phyloP scores from a whole-genome alignment of 1,139 yeast species.

The Yamadazyma epiphylla region DNA sequence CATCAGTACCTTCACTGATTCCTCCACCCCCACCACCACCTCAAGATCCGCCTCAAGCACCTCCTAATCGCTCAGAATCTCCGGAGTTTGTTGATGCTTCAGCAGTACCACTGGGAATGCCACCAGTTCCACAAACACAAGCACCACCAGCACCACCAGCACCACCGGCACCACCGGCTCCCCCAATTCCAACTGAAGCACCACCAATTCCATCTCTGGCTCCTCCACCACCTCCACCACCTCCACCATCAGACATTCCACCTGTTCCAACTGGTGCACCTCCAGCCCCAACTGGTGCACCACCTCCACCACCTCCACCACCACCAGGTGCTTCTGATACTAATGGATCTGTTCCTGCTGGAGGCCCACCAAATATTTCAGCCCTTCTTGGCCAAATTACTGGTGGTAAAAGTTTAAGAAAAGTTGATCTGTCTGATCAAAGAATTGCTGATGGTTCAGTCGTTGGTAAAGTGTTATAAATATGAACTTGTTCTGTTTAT shows the following conservation, averaged over 20 bases:
- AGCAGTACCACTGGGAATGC: slow-evolving; percentile 7
- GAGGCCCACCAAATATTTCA: slow-evolving; percentile 35
- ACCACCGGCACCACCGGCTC: slow-evolving; percentile 16
- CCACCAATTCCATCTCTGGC: slow-evolving; percentile 11
- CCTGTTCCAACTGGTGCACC: slow-evolving; percentile 15
- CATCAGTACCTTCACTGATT: slow-evolving; percentile 4
- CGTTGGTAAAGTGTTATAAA: slow-evolving; percentile 48
- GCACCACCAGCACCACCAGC: slow-evolving; percentile 16
- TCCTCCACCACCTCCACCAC: slow-evolving; percentile 20
- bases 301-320: slow-evolving; percentile 25
- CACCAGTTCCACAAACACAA: slow-evolving; percentile 15
- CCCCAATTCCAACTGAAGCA: slow-evolving; percentile 12
- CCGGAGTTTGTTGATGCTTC: slow-evolving; percentile 10
- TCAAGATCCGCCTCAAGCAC: slow-evolving; percentile 5
- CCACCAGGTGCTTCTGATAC: slow-evolving; percentile 19
- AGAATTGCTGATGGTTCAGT: slow-evolving; percentile 40
- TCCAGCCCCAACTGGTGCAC: no score
- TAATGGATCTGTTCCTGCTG: slow-evolving; percentile 18
- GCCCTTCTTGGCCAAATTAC: slow-evolving; percentile 55
- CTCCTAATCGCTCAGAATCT: slow-evolving; percentile 12
- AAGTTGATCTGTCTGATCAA: slow-evolving; percentile 46
- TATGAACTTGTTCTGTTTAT: slow-evolving; percentile 1
- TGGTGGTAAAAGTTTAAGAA: slow-evolving; percentile 48
- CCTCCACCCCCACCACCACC: slow-evolving; percentile 16
- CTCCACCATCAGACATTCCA: slow-evolving; percentile 28